Evolutionary conservation across 2,329 filamentous ascomycete species (phyloP).

Genomic region (Dactylellina sp.): DNA sequence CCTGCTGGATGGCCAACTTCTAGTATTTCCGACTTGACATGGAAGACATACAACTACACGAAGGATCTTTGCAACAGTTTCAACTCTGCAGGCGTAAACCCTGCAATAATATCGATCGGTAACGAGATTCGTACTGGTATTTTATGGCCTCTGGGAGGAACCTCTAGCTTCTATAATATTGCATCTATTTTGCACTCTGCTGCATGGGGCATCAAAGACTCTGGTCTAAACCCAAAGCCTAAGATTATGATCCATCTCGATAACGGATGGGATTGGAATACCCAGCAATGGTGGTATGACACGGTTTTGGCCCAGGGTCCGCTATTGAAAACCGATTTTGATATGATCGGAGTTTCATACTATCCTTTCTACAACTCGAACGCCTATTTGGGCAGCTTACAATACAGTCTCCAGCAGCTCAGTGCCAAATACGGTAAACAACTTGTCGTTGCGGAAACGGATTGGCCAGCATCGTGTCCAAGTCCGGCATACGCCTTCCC

Average conservation of each 20-base stretch:
- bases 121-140: slow-evolving; percentile 78
- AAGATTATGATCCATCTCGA: slow-evolving; percentile 81
- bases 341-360: slow-evolving; percentile 78
- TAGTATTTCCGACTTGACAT: slow-evolving; percentile 70
- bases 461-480: slow-evolving; percentile 76
- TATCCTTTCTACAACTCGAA: slow-evolving; percentile 73
- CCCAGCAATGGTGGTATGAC: slow-evolving; percentile 75
- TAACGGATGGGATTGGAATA: slow-evolving; percentile 78
- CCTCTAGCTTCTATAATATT: slow-evolving; percentile 71
- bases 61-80: slow-evolving; percentile 69
- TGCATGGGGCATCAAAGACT: slow-evolving; percentile 74
- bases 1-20: slow-evolving; percentile 73
- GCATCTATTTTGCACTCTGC: slow-evolving; percentile 74
- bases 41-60: slow-evolving; percentile 77
- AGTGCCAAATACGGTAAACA: slow-evolving; percentile 67
- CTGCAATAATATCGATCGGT: slow-evolving; percentile 76
- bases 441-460: slow-evolving; percentile 76
- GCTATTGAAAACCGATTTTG: slow-evolving; percentile 71
- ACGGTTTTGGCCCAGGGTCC: slow-evolving; percentile 69
- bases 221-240: slow-evolving; percentile 69
- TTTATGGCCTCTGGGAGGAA: slow-evolving; percentile 74
- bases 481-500: slow-evolving; percentile 70
- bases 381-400: slow-evolving; percentile 30
- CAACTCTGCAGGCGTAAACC: slow-evolving; percentile 64
- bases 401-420: slow-evolving; percentile 28